Base-by-base conservation (phyloP, 2,329 filamentous ascomycete species). In the Fusarium sp. region DNA sequence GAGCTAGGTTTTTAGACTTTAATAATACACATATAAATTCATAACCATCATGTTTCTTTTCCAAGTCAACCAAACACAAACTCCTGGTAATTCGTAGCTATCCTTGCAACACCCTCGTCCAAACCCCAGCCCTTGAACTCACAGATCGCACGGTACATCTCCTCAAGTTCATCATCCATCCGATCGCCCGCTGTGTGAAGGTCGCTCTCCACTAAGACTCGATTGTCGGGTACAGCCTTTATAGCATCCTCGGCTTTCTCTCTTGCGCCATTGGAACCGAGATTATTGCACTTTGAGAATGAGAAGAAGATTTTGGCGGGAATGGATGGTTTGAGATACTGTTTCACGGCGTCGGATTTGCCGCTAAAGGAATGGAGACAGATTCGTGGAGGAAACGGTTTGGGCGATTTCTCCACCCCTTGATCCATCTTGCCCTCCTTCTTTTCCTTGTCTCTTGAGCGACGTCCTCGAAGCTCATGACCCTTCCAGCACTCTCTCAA, bases 341-440 rank as follows among this genome's bases (percentile, higher is more conserved):
- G 93, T 66, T 87, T 91, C 20, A 97, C 81, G 7, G 90, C 86
- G 38, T 95, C 90, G 7, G 88, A 84, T 5, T 91, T 87, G 0
- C 93, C 94, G 26, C 92, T 95, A 77, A 93, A 98, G 0, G 94
- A 97, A 77, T 98, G 94, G 62, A 98, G 86, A 75, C 94, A 98
- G 71, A 98, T 90, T 6, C 93, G 84, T 1, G 93, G 93, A 5
- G 94, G 93, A 72, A 90, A 97, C 0, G 1, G 91, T 1, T 73
- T 72, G 1, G 21, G 2, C 0, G 0, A 4, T 0, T 21, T 2
- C 2, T 20, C 15, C 0, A 28, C 5, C 86, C 42, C 83, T 85
- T 46, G n/a, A 0, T 6, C 10, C 0, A 24, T 3, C 8, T 61
- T 24, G 0, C 6, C 16, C 2, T 46, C 70, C 42, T 11, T 76